Conservation (phyloP, 1,139 yeast species). For the Candida tropicalis region DNA sequence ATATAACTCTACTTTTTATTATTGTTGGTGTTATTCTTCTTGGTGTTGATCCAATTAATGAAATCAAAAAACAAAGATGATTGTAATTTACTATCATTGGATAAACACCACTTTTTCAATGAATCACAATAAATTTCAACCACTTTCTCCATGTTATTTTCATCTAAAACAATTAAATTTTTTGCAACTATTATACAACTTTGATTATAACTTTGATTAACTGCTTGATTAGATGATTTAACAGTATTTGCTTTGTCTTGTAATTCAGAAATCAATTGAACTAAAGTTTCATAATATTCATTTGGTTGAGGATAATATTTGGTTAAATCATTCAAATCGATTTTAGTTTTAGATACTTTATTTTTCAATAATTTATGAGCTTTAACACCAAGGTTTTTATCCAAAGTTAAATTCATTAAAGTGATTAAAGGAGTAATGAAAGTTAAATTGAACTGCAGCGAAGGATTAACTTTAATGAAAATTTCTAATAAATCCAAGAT, state of each 20-base stretch:
- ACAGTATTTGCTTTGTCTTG: conserved; percentile 45
- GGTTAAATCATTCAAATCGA: conserved; percentile 24
- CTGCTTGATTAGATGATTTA: conserved; percentile 51
- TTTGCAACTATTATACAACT: conserved; percentile 65
- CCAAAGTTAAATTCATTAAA: conserved; percentile 66
- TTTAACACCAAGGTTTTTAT: conserved; percentile 69
- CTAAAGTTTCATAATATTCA: conserved; percentile 20
- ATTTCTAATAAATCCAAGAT: conserved; percentile 75
- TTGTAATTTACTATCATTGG: conserved; percentile 51
- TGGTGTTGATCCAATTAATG: conserved; percentile 73
- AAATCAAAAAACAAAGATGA: conserved; percentile 74
- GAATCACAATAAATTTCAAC: conserved; percentile 59
- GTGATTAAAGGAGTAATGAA: conserved; percentile 62
- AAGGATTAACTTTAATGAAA: conserved; percentile 52
- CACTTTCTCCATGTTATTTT: conserved; percentile 34
- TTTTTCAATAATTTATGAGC: conserved; percentile 72
- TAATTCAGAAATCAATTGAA: conserved; percentile 32
- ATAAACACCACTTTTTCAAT: conserved; percentile 62
- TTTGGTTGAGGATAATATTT: conserved; percentile 22
- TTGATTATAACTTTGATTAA: conserved; percentile 60
- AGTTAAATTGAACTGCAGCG: conserved; percentile 42
- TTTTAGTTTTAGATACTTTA: conserved; percentile 59
- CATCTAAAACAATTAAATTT: conserved; percentile 44
- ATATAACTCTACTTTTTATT: background rate
- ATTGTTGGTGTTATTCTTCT: conserved; percentile 17